These are phyloP conservation scores for Acer saccharum DNA, from an alignment of 345 rosid genomes.

Conservation along the genomic window DNA sequence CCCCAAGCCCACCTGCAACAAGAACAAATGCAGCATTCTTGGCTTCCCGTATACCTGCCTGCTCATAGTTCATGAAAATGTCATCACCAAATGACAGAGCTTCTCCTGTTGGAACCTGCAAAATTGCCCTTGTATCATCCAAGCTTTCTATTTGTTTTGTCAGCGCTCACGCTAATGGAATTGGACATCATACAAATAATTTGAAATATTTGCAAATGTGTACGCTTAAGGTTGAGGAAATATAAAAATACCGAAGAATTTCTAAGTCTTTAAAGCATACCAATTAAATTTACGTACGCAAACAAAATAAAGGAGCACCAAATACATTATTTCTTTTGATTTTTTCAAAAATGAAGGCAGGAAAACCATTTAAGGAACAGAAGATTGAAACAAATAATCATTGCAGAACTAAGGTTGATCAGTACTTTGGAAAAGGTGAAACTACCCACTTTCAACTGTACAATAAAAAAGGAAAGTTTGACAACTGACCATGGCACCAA, in stretches of 20 bases:
- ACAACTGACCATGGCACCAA: too few relatives aligned
- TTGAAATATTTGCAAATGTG: conserved; percentile 1
- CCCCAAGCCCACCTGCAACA: conserved; percentile 99
- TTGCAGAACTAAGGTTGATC: neutral
- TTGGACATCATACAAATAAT: conserved; percentile 6
- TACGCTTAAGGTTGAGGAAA: neutral
- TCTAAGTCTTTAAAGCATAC: neutral
- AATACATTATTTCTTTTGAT: neutral
- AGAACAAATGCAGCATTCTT: conserved; percentile 89
- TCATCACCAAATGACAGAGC: conserved; percentile 64
- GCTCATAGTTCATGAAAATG: conserved; percentile 68
- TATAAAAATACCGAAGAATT: neutral
- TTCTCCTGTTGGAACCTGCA: conserved; percentile 90
- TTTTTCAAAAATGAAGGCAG: neutral
- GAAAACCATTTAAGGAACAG: conserved; percentile 4
- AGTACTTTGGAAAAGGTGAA: neutral
- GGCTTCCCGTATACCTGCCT: conserved; percentile 77
- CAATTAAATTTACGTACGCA: neutral
- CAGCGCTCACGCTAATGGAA: neutral
- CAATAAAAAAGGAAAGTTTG: too few relatives aligned
- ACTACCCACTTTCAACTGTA: too few relatives aligned
- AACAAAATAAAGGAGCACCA: neutral
- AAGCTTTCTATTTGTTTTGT: neutral
- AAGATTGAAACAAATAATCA: neutral
- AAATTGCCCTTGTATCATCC: conserved; percentile 11